Base-by-base conservation (phyloP, 2,329 filamentous ascomycete genomes). In the Lasiodiplodia sp. region DNA sequence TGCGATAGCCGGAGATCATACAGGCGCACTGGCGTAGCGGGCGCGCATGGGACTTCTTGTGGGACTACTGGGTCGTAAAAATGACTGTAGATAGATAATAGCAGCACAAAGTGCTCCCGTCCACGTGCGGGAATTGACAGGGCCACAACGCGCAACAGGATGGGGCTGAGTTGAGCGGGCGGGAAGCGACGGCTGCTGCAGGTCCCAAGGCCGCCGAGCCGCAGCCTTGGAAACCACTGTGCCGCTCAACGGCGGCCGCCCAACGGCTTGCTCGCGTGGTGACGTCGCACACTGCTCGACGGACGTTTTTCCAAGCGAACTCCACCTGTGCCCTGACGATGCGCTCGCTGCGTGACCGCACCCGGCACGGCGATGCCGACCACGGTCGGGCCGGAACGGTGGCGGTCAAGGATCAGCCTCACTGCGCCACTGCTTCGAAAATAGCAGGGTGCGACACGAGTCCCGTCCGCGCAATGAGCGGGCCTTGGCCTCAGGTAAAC, bases 401-500 rank as follows among this genome's bases (percentile, higher is more conserved):
- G 60, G 60, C 60, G 60, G 60, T 64, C 60, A 64, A 21, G 31
- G 60, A 52, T 64, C 60, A 52, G 60, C 60, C 60, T 37, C 40
- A 49, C 58, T 63, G 44, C 58, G 58, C 58, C 40, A 49, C 58
- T n/a, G n/a, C 40, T 31, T 14, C 23, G 38, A 64, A 64, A 64
- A 52, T 49, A 63, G 60, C 60, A 52, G 47, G 44, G 60, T 40
- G 57, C 57, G 23, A 60, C 57, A 63, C 40, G 58, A 51, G 58
- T 23, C 58, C 40, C 44, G 44, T 14, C 44, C 57, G 57, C 55
- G 57, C 56, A 40, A 40, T 44, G 56, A 28, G 58, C 58, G 58
- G 56, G 56, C 58, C 60, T 64, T 64, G 58, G 58, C 58, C 58
- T 49, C 58, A 63, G 25, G 60, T 64, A 64, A 64, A 52, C 44